Conservation (phyloP, 2,329 filamentous ascomycete genomes). For the Monosporascus ibericus region DNA sequence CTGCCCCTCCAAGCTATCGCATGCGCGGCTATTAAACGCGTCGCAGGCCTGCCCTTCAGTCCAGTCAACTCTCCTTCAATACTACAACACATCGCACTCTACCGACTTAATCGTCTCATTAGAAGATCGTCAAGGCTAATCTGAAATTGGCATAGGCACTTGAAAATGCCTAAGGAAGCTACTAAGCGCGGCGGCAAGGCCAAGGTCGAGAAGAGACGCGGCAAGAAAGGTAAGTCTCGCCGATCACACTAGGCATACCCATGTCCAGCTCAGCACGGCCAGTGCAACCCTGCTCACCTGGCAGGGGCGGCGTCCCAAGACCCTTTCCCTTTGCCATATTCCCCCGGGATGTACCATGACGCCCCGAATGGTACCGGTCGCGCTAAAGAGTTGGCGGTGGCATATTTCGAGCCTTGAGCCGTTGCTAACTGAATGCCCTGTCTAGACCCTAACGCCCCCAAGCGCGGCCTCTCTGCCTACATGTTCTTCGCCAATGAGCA, state of each 20-base stretch:
- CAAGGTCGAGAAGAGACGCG: conserved; percentile 50
- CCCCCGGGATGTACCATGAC: neutral
- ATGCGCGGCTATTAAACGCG: neutral
- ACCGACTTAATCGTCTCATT: neutral
- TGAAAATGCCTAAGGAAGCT: conserved; percentile 53
- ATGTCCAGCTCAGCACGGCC: neutral
- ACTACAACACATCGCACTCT: no score
- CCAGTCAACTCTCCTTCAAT: no score
- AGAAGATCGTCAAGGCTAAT: conserved; percentile 17
- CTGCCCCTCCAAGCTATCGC: conserved; percentile 10
- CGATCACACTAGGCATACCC: no score
- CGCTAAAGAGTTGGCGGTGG: neutral
- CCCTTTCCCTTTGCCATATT: neutral
- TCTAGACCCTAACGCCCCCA: conserved; percentile 91
- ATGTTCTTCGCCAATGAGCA: conserved; percentile 99
- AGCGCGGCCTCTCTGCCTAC: conserved; percentile 98
- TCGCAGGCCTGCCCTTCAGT: neutral
- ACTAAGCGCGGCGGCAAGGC: conserved; percentile 46
- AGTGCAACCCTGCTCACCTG: neutral
- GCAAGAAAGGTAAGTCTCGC: conserved; percentile 52
- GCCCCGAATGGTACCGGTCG: neutral
- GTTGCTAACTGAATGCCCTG: conserved; percentile 9
- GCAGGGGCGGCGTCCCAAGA: neutral
- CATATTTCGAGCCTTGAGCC: neutral
- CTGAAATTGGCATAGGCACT: conserved; percentile 17